Percentiles rank a stretch among this genome's conserved stretches.
These are phyloP conservation scores for Parastagonospora nodorum DNA, from an alignment of 2,329 filamentous ascomycete species.

Conservation along the genomic window DNA sequence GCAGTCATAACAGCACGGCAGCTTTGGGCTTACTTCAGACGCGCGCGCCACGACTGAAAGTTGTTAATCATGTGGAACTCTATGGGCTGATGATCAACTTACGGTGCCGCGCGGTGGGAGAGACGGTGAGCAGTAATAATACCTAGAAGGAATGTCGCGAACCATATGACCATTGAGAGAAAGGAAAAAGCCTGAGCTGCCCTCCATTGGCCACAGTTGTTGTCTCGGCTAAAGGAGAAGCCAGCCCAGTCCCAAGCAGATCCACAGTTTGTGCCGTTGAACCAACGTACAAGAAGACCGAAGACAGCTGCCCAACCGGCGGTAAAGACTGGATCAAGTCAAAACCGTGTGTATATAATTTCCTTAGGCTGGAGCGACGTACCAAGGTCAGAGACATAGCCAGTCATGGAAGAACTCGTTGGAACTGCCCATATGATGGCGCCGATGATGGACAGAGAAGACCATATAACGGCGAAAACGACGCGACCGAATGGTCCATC, in stretches of 20 bases:
- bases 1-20: neutral
- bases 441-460: slow-evolving; percentile 71
- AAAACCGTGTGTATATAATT: neutral
- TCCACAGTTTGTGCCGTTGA: slow-evolving; percentile 31
- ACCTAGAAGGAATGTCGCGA: slow-evolving; percentile 56
- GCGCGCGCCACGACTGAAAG: neutral
- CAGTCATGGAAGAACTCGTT: slow-evolving; percentile 68
- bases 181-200: slow-evolving; percentile 74
- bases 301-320: slow-evolving; percentile 66
- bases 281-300: slow-evolving; percentile 48
- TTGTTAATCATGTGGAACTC: neutral
- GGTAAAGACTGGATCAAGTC: slow-evolving; percentile 57
- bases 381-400: slow-evolving; percentile 71
- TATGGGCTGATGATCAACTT: neutral
- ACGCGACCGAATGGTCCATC: slow-evolving; percentile 66
- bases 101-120: neutral
- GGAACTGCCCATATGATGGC: slow-evolving; percentile 74
- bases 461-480: slow-evolving; percentile 76
- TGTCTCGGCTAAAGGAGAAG: slow-evolving; percentile 47
- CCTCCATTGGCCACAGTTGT: slow-evolving; percentile 71
- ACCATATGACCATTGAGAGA: slow-evolving; percentile 72
- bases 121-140: slow-evolving; percentile 26
- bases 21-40: neutral
- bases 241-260: slow-evolving; percentile 58
- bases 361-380: neutral